Percentiles rank a stretch among this genome's conserved stretches.
Evolutionary conservation across 257 asterid genomes (phyloP).

Genomic region (Cynanchum wilfordii): DNA sequence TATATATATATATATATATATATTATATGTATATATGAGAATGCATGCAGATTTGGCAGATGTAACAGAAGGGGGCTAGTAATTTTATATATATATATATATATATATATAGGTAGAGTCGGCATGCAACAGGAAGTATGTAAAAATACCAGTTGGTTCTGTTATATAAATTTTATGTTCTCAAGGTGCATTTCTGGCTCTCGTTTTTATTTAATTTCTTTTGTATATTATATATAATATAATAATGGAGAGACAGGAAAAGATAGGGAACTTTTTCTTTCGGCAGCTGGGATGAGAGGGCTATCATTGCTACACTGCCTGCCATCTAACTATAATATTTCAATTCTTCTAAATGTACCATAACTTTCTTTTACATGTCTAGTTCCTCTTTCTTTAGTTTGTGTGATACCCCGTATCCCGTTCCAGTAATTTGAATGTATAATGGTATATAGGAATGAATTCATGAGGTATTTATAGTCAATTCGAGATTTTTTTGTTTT

Average conservation of each 20-base stretch:
- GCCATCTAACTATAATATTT: too few relatives aligned
- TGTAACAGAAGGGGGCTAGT: conserved; percentile 4
- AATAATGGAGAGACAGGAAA: background rate
- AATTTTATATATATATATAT: conserved; percentile 1
- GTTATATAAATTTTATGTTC: conserved; percentile 5
- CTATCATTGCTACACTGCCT: conserved; percentile 13
- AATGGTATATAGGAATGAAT: too few relatives aligned
- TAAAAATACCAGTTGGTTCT: conserved; percentile 14
- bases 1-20: too few relatives aligned
- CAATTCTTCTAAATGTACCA: too few relatives aligned
- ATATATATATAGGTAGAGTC: background rate
- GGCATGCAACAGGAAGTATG: background rate
- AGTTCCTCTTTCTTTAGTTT: too few relatives aligned
- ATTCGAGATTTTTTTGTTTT: too few relatives aligned
- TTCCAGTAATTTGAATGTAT: too few relatives aligned
- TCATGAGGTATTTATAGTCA: too few relatives aligned
- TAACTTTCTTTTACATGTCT: too few relatives aligned
- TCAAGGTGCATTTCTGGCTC: conserved; percentile 8
- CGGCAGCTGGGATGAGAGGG: conserved; percentile 16
- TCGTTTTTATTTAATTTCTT: background rate
- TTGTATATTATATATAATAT: background rate
- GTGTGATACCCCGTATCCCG: too few relatives aligned
- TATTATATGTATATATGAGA: too few relatives aligned
- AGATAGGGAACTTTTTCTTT: conserved; percentile 1
- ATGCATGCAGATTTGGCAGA: background rate